Base-by-base conservation (phyloP, 805 yeast species). In the Schizosaccharomyces osmophilus region DNA sequence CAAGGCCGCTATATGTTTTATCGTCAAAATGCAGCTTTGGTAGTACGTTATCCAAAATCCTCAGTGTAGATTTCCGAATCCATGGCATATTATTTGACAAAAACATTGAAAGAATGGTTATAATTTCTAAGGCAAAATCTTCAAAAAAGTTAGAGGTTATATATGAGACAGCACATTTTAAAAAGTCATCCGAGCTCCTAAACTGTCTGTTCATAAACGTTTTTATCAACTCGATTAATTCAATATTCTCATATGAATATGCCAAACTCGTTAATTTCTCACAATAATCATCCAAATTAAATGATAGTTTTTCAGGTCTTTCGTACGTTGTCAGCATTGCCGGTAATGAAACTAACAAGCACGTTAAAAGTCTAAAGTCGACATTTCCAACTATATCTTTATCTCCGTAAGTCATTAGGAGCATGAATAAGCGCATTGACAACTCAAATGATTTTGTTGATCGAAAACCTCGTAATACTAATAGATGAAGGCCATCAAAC, bases 101-200 rank as follows among this genome's bases (percentile, higher is more conserved):
- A 51, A 88, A 72, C 1, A 97, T 95, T 58, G 90, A 70, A 19
- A 90, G 73, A 62, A 88, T 79, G 0, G 87, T 83, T 64, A 90
- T 75, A 0, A 84, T 78, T 62, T 83, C 85, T 0, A 89, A 85
- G 57, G 86, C 83, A 68, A 77, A 83, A 19, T 78, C 78, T 0
- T 89, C 87, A 72, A 88, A 86, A 66, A 84, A 87, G 42, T 77
- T 75, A 42, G 78, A 73, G 29, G 80, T 77, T n/a, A 90, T 78
- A 36, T 84, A 82, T 57, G 82, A 78, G 1, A 87, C 81, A 3
- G 86, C 78, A 71, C 93, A 97, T 54, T 82, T 80, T 65, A 89
- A 72, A 66, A 94, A 90, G 68, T 93, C 98, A 63, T 83, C 82
- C 69, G 87, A 87, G n/a, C 90, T 83, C 67, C 98, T 76, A 71